phyloP scores from a whole-genome alignment of 495 filamentous ascomycete species.

The Hyphodiscus hymeniophilus region DNA sequence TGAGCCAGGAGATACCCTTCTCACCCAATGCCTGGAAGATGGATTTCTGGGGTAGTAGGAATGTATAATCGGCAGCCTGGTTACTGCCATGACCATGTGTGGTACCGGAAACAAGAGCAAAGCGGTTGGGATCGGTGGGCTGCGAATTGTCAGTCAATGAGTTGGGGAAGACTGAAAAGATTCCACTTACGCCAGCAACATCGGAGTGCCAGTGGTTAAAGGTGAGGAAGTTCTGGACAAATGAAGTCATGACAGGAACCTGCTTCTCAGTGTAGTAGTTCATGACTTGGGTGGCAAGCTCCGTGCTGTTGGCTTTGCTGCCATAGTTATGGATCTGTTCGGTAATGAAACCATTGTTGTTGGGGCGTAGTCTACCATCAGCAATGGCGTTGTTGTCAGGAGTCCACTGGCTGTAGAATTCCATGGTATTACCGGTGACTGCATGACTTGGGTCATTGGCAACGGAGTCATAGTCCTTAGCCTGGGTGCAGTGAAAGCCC shows the following conservation, averaged over 20 bases:
- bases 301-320: slow-evolving; percentile 6
- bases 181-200: slow-evolving; percentile 11
- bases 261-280: slow-evolving; percentile 16
- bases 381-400: slow-evolving; percentile 14
- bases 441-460: slow-evolving; percentile 10
- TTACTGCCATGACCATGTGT: slow-evolving; percentile 10
- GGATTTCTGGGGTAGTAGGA: slow-evolving; percentile 4
- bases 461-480: slow-evolving; percentile 34
- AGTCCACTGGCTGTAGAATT: slow-evolving; percentile 11
- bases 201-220: slow-evolving; percentile 16
- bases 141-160: slow-evolving; percentile 8
- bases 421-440: slow-evolving; percentile 12
- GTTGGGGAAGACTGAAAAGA: background rate
- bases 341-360: slow-evolving; percentile 10
- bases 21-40: slow-evolving; percentile 10
- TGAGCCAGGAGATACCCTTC: slow-evolving; percentile 10
- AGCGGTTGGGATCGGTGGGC: slow-evolving; percentile 12
- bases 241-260: slow-evolving; percentile 12
- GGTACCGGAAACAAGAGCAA: slow-evolving; percentile 8
- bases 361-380: slow-evolving; percentile 9
- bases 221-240: slow-evolving; percentile 14
- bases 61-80: slow-evolving; percentile 9
- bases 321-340: slow-evolving; percentile 13
- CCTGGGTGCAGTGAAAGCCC: slow-evolving; percentile 22
- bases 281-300: slow-evolving; percentile 12